Evolutionary conservation across 352 stramenopile genomes (phyloP).

Genomic region (Pythium aristosporum): DNA sequence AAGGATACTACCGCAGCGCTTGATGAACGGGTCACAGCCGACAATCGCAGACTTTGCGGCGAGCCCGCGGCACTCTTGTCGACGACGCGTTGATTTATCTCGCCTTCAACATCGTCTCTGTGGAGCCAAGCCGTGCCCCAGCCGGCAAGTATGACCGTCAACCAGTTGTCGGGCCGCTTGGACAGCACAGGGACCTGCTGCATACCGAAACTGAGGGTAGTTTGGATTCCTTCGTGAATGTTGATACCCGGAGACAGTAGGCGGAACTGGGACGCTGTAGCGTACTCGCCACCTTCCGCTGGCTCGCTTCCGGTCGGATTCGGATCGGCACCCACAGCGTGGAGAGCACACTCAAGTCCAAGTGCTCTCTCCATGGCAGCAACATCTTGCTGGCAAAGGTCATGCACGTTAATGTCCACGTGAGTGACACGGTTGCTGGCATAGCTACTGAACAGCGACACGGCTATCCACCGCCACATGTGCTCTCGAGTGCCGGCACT

Average conservation of each 20-base stretch:
- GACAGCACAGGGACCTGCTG: neutral
- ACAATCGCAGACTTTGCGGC: neutral
- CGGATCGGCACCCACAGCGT: neutral
- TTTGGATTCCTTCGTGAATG: neutral
- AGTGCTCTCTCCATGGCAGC: neutral
- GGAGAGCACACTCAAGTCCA: neutral
- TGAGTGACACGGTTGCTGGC: neutral
- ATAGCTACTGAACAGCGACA: conserved; percentile 2
- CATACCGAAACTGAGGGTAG: neutral
- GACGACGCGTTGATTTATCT: neutral
- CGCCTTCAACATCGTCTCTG: neutral
- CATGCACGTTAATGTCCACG: neutral
- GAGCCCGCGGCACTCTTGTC: neutral
- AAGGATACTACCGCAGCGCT: conserved; percentile 1
- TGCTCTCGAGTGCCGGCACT: neutral
- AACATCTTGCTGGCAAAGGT: conserved; percentile 1
- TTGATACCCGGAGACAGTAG: neutral
- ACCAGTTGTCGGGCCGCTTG: neutral
- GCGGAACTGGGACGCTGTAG: conserved; percentile 8
- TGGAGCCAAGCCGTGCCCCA: conserved; percentile 11
- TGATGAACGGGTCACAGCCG: neutral
- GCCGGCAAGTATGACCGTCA: neutral
- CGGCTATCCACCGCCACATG: conserved; percentile 13
- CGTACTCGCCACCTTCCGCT: neutral
- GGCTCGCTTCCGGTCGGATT: neutral